phyloP scores from a whole-genome alignment of 192 early-diverging fungal species.

The Backusella liffmaniae region DNA sequence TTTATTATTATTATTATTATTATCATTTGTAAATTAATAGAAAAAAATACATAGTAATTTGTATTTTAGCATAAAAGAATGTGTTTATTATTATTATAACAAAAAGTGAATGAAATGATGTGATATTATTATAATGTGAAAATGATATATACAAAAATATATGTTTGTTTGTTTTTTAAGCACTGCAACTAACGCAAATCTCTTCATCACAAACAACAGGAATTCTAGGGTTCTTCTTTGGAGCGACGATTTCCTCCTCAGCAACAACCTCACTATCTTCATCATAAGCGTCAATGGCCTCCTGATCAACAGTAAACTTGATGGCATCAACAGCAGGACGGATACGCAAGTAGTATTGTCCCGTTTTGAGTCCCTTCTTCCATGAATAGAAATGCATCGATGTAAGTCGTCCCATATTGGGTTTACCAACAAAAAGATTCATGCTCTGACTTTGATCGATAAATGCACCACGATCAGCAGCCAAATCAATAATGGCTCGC shows the following conservation, averaged over 20 bases:
- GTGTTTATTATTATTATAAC: neutral
- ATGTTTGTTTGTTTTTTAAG: neutral
- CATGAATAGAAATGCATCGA: conserved; percentile 98
- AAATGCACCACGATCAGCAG: conserved; percentile 94
- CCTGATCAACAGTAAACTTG: conserved; percentile 46
- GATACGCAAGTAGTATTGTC: conserved; percentile 97
- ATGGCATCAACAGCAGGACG: conserved; percentile 95
- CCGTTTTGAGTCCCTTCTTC: conserved; percentile 97
- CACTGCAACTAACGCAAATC: conserved; percentile 11
- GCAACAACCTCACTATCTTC: neutral
- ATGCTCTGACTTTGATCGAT: conserved; percentile 97
- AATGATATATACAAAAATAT: neutral
- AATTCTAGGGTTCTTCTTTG: neutral
- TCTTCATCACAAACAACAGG: conserved; percentile 13
- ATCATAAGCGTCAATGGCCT: neutral
- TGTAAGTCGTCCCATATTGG: conserved; percentile 91
- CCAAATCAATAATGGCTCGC: conserved; percentile 92
- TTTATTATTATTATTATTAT: neutral
- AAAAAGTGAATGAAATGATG: neutral
- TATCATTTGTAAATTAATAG: neutral
- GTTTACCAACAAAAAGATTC: conserved; percentile 92
- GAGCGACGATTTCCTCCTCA: neutral
- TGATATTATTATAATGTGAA: neutral
- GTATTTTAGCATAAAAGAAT: neutral
- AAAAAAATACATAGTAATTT: neutral